Conservation (phyloP, 768 basidiomycete genomes). For the Russula sp. region DNA sequence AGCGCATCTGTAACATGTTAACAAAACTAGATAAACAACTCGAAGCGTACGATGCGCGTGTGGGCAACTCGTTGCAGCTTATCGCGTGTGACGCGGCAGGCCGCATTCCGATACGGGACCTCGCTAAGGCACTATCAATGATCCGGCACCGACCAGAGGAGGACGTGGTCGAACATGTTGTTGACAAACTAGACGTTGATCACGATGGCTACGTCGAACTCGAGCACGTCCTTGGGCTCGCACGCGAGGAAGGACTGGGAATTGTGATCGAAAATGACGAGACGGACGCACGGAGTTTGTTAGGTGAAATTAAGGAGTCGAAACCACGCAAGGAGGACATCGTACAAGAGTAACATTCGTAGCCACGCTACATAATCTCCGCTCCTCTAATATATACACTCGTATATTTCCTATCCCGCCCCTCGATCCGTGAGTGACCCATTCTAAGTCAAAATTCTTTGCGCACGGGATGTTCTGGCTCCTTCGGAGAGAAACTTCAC, state of each 20-base stretch:
- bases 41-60: constrained; percentile 83
- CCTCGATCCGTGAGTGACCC: not conserved
- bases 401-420: not conserved
- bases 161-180: constrained; percentile 76
- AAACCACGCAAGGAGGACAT: constrained; percentile 95
- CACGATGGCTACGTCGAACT: constrained; percentile 93
- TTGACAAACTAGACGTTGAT: constrained; percentile 93
- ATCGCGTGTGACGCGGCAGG: constrained; percentile 83
- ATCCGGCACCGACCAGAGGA: constrained; percentile 93
- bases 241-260: constrained; percentile 84
- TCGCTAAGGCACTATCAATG: constrained; percentile 84
- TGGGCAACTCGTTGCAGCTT: constrained; percentile 78
- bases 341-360: constrained; percentile 49
- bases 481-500: not conserved
- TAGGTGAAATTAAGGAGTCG: constrained; percentile 65
- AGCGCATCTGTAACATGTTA: constrained; percentile 92
- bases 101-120: constrained; percentile 79
- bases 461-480: not conserved
- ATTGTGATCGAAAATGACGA: constrained; percentile 75
- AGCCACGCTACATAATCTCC: constrained; percentile 11
- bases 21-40: constrained; percentile 92
- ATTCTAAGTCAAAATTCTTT: not conserved
- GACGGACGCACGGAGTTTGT: constrained; percentile 73
- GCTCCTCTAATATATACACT: constrained; percentile 4
- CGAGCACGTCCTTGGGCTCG: constrained; percentile 86